Conservation (phyloP, 2,329 filamentous ascomycete genomes). For the Aspergillus cejpii region DNA sequence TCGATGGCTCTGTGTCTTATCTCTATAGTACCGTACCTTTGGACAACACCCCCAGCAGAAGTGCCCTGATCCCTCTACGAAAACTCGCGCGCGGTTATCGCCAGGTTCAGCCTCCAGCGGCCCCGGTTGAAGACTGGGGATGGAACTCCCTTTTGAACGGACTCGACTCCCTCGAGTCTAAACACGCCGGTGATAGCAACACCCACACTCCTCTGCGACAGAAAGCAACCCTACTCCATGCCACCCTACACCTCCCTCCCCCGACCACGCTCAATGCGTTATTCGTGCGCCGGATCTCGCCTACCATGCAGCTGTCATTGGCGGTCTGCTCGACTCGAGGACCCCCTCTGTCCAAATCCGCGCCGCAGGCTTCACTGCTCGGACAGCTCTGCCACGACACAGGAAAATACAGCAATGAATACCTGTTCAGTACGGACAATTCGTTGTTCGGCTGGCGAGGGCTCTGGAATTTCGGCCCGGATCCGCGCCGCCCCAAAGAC, state of each 20-base stretch:
- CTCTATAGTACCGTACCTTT: slow-evolving; percentile 85
- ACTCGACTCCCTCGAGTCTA: slow-evolving; percentile 8
- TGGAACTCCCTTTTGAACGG: slow-evolving; percentile 29
- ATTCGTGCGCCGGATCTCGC: slow-evolving; percentile 69
- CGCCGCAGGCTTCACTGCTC: slow-evolving; percentile 42
- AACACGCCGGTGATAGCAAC: slow-evolving; percentile 6
- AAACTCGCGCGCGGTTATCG: slow-evolving; percentile 76
- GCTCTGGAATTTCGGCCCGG: slow-evolving; percentile 87
- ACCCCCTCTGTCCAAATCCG: slow-evolving; percentile 38
- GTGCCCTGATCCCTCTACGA: slow-evolving; percentile 67
- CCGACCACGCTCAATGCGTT: slow-evolving; percentile 80
- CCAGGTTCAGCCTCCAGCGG: slow-evolving; percentile 53
- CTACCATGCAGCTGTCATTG: slow-evolving; percentile 71
- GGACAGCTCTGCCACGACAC: slow-evolving; percentile 59
- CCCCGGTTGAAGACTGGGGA: slow-evolving; percentile 29
- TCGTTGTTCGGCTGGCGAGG: slow-evolving; percentile 80
- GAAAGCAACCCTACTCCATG: slow-evolving; percentile 42
- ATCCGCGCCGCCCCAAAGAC: slow-evolving; percentile 36
- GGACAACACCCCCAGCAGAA: slow-evolving; percentile 57
- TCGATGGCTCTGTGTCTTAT: slow-evolving; percentile 96
- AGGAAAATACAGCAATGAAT: slow-evolving; percentile 82
- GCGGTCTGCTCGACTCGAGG: slow-evolving; percentile 47
- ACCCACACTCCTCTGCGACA: slow-evolving; percentile 4
- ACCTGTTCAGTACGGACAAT: slow-evolving; percentile 86
- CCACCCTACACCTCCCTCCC: slow-evolving; percentile 50